These are phyloP conservation scores for Vaccinium macrocarpon DNA, from an alignment of 148 eudicot genomes.

Conservation along the genomic window DNA sequence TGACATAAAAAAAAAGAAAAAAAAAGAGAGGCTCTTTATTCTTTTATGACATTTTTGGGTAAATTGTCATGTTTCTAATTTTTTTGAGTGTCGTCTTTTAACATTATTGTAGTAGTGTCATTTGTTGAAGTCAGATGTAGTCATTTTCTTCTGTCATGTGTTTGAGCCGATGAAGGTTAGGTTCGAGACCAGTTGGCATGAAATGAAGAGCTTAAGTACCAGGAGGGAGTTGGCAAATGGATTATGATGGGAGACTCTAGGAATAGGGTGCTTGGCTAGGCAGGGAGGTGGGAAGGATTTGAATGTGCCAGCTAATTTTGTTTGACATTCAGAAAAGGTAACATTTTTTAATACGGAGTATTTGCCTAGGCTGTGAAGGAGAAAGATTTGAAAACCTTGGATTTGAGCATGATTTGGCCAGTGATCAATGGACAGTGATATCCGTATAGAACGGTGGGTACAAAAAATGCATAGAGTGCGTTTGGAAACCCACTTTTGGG, in stretches of 20 bases:
- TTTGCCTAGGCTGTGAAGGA: not conserved
- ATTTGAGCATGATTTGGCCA: not conserved
- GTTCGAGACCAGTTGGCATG: conserved; percentile 1
- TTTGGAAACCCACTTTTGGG: too few species aligned
- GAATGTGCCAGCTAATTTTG: not conserved
- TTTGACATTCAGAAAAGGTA: not conserved
- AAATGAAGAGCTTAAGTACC: not conserved
- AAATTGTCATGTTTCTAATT: too few species aligned
- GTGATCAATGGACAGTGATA: not conserved
- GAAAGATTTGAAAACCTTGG: not conserved
- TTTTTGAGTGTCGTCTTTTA: too few species aligned
- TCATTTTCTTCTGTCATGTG: not conserved
- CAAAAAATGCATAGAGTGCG: too few species aligned
- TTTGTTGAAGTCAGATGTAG: not conserved
- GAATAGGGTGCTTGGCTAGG: conserved; percentile 5
- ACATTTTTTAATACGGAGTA: too few species aligned
- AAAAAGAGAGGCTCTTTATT: too few species aligned
- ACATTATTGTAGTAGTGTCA: not conserved
- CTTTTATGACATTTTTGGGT: too few species aligned
- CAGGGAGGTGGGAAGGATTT: not conserved
- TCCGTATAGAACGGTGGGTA: too few species aligned
- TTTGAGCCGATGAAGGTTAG: not conserved
- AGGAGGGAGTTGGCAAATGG: not conserved
- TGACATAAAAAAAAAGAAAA: too few species aligned
- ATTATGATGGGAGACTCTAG: not conserved